These are phyloP conservation scores for Yarrowia osloensis DNA, from an alignment of 805 yeast species.

Conservation along the genomic window DNA sequence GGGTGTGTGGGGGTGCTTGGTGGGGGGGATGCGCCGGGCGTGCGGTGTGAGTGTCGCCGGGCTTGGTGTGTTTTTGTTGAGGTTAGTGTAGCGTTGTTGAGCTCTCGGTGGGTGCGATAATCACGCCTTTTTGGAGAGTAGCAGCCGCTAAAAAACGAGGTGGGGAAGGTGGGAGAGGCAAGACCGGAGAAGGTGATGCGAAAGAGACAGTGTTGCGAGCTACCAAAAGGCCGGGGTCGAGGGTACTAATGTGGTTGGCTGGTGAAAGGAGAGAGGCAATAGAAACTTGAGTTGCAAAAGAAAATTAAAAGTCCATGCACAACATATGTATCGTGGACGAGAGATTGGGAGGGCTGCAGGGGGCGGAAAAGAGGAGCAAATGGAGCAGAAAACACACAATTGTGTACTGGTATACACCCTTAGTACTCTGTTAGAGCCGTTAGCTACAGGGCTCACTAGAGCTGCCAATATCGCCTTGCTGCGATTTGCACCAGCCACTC, in stretches of 20 bases:
- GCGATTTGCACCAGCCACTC: background rate
- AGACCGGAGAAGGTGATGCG: background rate
- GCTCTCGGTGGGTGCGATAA: background rate
- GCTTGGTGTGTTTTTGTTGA: background rate
- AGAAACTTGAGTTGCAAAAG: background rate
- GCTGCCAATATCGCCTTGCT: background rate
- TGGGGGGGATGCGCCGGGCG: background rate
- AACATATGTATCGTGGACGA: background rate
- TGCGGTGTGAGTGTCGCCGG: background rate
- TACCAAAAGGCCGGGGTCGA: background rate
- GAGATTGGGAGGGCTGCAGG: background rate
- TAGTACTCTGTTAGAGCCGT: too few species aligned
- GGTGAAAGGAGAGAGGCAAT: conserved; percentile 2
- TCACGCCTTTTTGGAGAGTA: background rate
- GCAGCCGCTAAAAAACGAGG: background rate
- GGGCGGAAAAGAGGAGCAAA: background rate
- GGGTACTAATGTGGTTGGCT: background rate
- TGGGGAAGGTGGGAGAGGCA: background rate
- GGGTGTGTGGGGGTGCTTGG: background rate
- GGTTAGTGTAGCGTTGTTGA: conserved; percentile 1
- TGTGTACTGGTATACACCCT: background rate
- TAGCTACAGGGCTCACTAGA: too few species aligned
- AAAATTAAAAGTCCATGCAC: background rate
- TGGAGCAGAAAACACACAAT: background rate
- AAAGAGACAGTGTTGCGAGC: background rate